A percentile compares a stretch with the other conserved stretches of the same genome.
These are phyloP conservation scores for Pythium brachiatum DNA, from an alignment of 352 stramenopile genomes.

Conservation along the genomic window DNA sequence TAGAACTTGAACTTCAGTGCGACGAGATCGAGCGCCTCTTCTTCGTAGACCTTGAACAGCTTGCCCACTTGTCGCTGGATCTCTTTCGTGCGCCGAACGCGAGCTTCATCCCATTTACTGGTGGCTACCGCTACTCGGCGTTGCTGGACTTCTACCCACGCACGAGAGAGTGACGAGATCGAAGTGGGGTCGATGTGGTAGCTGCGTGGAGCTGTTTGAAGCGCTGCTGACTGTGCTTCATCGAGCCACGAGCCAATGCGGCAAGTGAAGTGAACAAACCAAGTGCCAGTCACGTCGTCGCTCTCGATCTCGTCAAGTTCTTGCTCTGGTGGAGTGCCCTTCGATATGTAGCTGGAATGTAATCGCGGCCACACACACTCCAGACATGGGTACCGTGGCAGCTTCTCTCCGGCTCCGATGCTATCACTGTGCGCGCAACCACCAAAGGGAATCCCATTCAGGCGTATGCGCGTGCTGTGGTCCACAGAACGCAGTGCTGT, in stretches of 20 bases:
- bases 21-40: conserved; percentile 28
- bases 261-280: neutral
- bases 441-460: neutral
- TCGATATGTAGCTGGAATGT: conserved; percentile 1
- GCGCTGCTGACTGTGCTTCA: conserved; percentile 11
- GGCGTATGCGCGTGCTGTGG: neutral
- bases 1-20: conserved; percentile 19
- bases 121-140: neutral
- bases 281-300: conserved; percentile 1
- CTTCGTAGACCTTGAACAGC: conserved; percentile 36
- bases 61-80: conserved; percentile 26
- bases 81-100: conserved; percentile 22
- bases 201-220: conserved; percentile 23
- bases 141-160: conserved; percentile 12
- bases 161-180: conserved; percentile 15
- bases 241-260: conserved; percentile 30
- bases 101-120: conserved; percentile 26
- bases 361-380: conserved; percentile 27
- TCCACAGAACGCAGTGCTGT: neutral
- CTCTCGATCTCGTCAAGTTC: neutral
- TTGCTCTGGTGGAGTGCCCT: neutral
- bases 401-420: neutral
- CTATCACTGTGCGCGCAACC: neutral
- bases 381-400: conserved; percentile 21
- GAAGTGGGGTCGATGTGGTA: conserved; percentile 30